phyloP scores from a whole-genome alignment of 192 early-diverging fungal genomes.

The Coemansia sp. region DNA sequence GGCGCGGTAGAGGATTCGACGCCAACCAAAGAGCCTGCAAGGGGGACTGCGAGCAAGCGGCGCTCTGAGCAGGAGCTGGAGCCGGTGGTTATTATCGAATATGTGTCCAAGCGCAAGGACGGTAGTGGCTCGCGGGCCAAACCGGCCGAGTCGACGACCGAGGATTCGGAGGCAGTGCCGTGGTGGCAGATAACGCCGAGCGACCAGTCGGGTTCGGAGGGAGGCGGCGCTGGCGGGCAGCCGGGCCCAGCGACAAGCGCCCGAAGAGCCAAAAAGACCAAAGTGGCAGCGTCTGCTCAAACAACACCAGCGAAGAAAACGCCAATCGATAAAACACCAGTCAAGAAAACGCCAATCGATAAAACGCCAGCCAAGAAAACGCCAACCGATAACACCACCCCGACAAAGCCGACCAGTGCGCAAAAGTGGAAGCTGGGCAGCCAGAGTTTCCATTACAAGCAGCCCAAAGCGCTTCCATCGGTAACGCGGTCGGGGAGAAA shows the following conservation, averaged over 20 bases:
- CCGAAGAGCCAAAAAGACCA: not conserved
- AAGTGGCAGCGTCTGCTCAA: not conserved
- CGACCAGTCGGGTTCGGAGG: not conserved
- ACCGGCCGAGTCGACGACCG: not conserved
- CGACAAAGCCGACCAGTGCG: not conserved
- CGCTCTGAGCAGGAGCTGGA: not conserved
- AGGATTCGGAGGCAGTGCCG: not conserved
- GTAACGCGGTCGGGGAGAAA: slow-evolving; percentile 46
- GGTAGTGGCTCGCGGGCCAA: not conserved
- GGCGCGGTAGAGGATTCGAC: not conserved
- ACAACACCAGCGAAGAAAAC: not conserved
- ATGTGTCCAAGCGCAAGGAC: not conserved
- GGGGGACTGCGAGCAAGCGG: not conserved
- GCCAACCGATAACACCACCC: not conserved
- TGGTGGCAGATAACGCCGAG: not conserved
- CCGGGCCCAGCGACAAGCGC: not conserved
- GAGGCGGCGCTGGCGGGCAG: too few species aligned
- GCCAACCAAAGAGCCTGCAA: not conserved
- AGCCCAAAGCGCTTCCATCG: slow-evolving; percentile 16
- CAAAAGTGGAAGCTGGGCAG: slow-evolving; percentile 17
- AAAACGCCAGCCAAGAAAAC: not conserved
- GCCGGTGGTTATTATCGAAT: slow-evolving; percentile 2
- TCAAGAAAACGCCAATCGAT: too few species aligned
- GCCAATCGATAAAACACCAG: not conserved
- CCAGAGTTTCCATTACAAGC: slow-evolving; percentile 17